Evolutionary conservation across 208 protist species (phyloP), one percentile per base, ranked within the genome.

Genomic region (Angomonas deanei): DNA sequence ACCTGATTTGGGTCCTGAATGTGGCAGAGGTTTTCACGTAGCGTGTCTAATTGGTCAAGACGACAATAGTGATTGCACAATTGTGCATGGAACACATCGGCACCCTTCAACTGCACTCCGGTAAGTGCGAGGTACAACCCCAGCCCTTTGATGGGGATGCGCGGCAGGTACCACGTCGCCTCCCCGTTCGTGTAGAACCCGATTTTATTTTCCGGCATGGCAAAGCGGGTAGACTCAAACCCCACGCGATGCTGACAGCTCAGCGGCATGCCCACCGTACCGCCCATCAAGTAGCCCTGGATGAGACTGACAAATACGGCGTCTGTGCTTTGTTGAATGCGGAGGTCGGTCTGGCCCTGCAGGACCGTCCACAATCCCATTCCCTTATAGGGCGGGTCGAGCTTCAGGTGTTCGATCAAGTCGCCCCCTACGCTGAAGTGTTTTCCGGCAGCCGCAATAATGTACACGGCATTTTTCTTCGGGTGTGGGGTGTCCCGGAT

Each of bases 91-190:
- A 77, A 68, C 62, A 76, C 30, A 61, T 92, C 82, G 5, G 80
- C 72, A 0, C 80, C 86, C 33, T 86, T 82, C 15, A 92, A 61
- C 1, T 78, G 66, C 1, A 46, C 50, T 11, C 86, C 86, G 15
- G 86, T 87, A n/a, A 92, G 72, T 13, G 72, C 82, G 33, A 92
- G 70, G 60, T 82, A 92, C 52, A 86, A 65, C 6, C 82, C 86
- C 15, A 68, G 54, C 15, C 64, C 64, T 31, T 36, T 17, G 36
- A 89, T 23, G 2, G 66, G 68, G 10, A 39, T 47, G n/a, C 70
- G 48, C 39, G 63, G 61, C 39, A 88, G 30, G 46, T 84, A 74
- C 65, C 73, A 88, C 4, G 70, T 74, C 5, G 64, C 76, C 27
- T 80, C 81, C 26, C 80, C 72, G 55, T 92, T 80, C 28, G 78